Conservation (phyloP, 2,329 filamentous ascomycete species). For the Cytospora leucostoma region DNA sequence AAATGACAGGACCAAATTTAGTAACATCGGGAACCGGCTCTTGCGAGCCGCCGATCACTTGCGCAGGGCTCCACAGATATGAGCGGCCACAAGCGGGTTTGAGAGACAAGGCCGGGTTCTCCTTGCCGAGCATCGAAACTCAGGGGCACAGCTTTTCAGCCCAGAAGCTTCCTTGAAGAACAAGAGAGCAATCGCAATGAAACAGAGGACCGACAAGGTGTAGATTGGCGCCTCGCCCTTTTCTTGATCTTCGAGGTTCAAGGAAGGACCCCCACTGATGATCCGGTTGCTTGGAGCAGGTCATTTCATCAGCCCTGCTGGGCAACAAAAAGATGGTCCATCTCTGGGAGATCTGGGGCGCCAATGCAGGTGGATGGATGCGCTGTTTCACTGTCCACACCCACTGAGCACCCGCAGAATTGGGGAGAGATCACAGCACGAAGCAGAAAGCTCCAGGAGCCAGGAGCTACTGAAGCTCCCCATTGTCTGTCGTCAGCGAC, state of each 20-base stretch:
- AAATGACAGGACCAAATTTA: neutral
- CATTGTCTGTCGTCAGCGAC: neutral
- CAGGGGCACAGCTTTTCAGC: neutral
- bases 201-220: neutral
- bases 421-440: neutral
- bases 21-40: neutral
- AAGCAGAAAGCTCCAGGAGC: too few species aligned
- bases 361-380: neutral
- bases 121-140: neutral
- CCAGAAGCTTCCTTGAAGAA: neutral
- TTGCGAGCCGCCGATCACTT: neutral
- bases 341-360: neutral
- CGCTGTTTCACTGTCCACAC: neutral
- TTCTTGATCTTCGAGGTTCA: neutral
- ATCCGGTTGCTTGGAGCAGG: neutral
- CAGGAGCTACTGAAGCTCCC: too few species aligned
- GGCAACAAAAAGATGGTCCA: neutral
- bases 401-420: neutral
- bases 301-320: neutral
- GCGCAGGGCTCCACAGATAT: neutral
- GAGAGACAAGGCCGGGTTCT: neutral
- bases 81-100: neutral
- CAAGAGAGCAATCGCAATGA: neutral
- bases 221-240: neutral
- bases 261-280: neutral